A percentile compares a stretch with the other conserved stretches of the same genome.
Evolutionary conservation across 129 eudicot species (phyloP).

Genomic region (Chrysanthemum lavandulifolium): DNA sequence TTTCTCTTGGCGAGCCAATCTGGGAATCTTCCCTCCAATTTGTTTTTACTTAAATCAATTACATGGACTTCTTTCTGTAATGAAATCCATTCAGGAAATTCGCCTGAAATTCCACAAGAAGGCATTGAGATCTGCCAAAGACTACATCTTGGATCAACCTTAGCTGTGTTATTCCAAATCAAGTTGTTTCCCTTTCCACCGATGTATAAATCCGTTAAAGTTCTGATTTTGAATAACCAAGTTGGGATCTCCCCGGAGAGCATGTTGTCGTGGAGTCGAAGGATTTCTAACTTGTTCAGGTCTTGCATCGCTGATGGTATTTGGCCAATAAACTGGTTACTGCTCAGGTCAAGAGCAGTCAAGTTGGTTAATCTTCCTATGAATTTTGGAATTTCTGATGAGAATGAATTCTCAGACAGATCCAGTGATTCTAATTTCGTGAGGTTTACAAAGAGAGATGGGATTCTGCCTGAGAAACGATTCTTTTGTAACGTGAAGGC

Average conservation of each 20-base stretch:
- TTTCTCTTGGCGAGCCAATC: conserved; percentile 47
- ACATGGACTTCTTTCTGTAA: conserved; percentile 25
- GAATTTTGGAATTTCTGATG: conserved; percentile 33
- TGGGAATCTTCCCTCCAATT: conserved; percentile 52
- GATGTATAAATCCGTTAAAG: conserved; percentile 5
- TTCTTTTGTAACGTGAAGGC: too few relatives aligned
- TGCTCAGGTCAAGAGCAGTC: conserved; percentile 36
- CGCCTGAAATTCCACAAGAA: conserved; percentile 26
- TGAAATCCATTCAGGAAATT: conserved; percentile 43
- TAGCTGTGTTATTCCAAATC: conserved; percentile 38
- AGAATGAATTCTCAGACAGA: conserved; percentile 28
- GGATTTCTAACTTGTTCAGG: conserved; percentile 30
- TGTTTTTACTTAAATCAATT: too few relatives aligned
- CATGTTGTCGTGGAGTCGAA: conserved; percentile 30
- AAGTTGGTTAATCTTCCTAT: conserved; percentile 41
- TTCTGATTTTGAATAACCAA: too few relatives aligned
- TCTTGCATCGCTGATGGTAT: conserved; percentile 37
- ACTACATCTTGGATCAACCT: conserved; percentile 37
- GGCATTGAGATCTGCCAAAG: conserved; percentile 29
- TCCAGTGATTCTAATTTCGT: too few relatives aligned
- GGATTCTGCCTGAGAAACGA: too few relatives aligned
- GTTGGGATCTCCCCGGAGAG: conserved; percentile 31
- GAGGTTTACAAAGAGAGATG: too few relatives aligned
- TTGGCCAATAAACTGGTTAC: conserved; percentile 36
- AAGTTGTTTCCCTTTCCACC: conserved; percentile 31